These are phyloP conservation scores for Spirogloea muscicola DNA, from an alignment of 139 green algal genomes.

Conservation along the genomic window DNA sequence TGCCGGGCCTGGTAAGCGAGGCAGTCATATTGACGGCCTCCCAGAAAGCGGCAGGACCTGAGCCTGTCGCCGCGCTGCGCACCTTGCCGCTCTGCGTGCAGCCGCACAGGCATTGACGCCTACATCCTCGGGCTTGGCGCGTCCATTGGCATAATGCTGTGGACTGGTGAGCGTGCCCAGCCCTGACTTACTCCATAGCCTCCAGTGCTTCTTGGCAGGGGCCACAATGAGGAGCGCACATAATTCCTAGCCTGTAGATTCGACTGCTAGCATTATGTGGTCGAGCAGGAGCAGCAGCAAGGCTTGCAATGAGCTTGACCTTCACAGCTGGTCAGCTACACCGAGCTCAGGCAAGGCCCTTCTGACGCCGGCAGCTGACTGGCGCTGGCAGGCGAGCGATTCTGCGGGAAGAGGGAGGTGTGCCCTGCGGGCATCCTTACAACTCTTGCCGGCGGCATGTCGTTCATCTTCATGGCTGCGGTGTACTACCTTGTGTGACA, in stretches of 20 bases:
- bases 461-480: constrained; percentile 3
- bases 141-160: constrained; percentile 16
- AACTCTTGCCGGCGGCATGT: not conserved
- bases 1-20: too few relatives aligned
- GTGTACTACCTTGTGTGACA: not conserved
- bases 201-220: not conserved
- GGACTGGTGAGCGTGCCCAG: constrained; percentile 4
- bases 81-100: too few relatives aligned
- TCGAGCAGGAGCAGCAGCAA: not conserved
- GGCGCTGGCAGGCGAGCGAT: not conserved
- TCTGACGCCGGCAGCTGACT: too few relatives aligned
- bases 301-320: too few relatives aligned
- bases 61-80: too few relatives aligned
- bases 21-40: too few relatives aligned
- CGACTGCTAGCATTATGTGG: not conserved
- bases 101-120: constrained; percentile 9
- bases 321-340: too few relatives aligned
- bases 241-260: not conserved
- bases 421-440: not conserved
- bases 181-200: not conserved
- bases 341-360: too few relatives aligned
- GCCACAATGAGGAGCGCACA: not conserved
- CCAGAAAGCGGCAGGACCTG: too few relatives aligned
- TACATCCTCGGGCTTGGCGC: constrained; percentile 23
- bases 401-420: not conserved